These are phyloP conservation scores for Yarrowia alimentaria DNA, from an alignment of 805 yeast species.

Conservation along the genomic window DNA sequence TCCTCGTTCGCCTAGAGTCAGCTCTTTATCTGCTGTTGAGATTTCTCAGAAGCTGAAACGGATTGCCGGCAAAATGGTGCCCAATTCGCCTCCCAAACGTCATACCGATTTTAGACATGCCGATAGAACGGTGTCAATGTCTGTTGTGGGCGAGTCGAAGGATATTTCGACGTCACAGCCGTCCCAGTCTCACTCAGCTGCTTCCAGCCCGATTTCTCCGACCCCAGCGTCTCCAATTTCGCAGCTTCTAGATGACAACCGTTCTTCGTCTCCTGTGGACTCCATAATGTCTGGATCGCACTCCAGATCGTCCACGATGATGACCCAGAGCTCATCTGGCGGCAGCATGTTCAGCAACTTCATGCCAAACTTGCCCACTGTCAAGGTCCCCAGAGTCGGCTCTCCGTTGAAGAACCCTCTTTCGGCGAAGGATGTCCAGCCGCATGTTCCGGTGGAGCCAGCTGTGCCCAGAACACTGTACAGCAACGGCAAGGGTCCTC, in stretches of 20 bases:
- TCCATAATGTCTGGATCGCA: conserved; percentile 22
- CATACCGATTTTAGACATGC: not conserved
- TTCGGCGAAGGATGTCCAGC: conserved; percentile 5
- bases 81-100: conserved; percentile 2
- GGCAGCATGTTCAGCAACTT: conserved; percentile 7
- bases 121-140: conserved; percentile 2
- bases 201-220: too few relatives aligned
- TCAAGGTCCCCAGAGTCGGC: conserved; percentile 9
- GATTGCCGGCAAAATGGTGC: conserved; percentile 12
- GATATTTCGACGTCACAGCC: too few relatives aligned
- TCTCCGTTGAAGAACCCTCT: conserved; percentile 21
- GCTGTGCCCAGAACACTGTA: conserved; percentile 5
- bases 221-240: too few relatives aligned
- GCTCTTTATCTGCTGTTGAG: conserved; percentile 12
- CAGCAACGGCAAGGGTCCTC: conserved; percentile 7
- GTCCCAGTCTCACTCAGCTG: not conserved
- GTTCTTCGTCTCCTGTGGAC: conserved; percentile 12
- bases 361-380: conserved; percentile 10
- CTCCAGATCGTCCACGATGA: conserved; percentile 12
- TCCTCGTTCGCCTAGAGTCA: conserved; percentile 1
- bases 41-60: conserved; percentile 4
- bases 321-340: conserved; percentile 3
- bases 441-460: conserved; percentile 14
- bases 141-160: too few relatives aligned
- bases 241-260: too few relatives aligned